Evolutionary conservation across 495 filamentous ascomycete species (phyloP), one percentile per base, ranked within the genome.

Genomic region (Daldinia bambusicola): DNA sequence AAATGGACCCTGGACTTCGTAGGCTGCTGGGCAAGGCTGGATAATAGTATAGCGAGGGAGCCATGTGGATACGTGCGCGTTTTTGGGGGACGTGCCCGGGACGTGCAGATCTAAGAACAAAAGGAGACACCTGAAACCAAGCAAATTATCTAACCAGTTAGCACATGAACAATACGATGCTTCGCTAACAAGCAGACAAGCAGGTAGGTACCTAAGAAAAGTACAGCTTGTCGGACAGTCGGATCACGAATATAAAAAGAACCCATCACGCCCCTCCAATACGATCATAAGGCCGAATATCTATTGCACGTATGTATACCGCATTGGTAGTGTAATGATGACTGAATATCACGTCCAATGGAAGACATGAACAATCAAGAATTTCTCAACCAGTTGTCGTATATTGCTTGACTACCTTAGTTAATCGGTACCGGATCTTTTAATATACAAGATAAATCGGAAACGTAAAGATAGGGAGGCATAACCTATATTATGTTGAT

Each of bases 41-140:
- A 26, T 26, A 36, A 36, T 43, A 41, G 52, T 72, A 52, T 72
- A 55, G 63, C 59, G 48, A 65, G 43, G 45, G 37, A 48, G 51
- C 60, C 45, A 69, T 65, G 70, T 72, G 70, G 61, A 40, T 55
- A 66, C 34, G 36, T 48, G 43, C 18, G 43, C 18, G 43, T 9
- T 48, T 48, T 22, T 5, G 50, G 55, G 61, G 56, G 56, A 59
- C n/a, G 34, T 52, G 70, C 4, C 16, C 65, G 61, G 56, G 56
- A 59, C n/a, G 34, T 56, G 70, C 7, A 26, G 70, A 72, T 72
- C 69, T 14, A 26, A 20, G 18, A 57, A 50, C 26, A 50, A 72
- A 69, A 69, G 14, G 45, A 16, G 65, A 41, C 22, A 69, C 61
- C 61, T 72, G 70, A 72, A 72, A 72, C 70, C 14, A 34, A 30